A percentile compares a stretch with the other conserved stretches of the same genome.
Conservation (phyloP, 257 asterid species). For the Pogostemon cablin region DNA sequence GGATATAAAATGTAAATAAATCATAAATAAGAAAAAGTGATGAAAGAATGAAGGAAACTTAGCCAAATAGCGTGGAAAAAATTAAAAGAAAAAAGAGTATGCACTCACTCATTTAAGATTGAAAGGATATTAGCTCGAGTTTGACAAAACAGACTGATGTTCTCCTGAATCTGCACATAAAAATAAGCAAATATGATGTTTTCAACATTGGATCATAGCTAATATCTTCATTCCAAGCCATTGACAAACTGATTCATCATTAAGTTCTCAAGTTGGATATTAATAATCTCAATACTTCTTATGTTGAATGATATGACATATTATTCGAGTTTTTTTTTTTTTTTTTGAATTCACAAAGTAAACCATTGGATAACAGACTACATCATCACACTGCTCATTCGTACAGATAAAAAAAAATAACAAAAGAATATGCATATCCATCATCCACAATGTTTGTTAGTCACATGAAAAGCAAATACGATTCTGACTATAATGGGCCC, state of each 20-base stretch:
- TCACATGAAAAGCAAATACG: neutral
- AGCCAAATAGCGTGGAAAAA: neutral
- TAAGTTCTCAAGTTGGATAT: slow-evolving; percentile 11
- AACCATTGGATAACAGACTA: neutral
- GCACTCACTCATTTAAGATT: slow-evolving; percentile 69
- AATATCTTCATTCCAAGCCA: slow-evolving; percentile 10
- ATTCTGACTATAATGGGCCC: neutral
- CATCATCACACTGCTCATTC: neutral
- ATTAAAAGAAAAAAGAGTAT: neutral
- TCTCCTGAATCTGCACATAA: slow-evolving; percentile 70
- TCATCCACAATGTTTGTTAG: neutral
- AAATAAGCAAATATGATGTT: slow-evolving; percentile 25
- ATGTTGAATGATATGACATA: neutral
- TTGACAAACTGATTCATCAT: slow-evolving; percentile 10
- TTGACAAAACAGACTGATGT: slow-evolving; percentile 66
- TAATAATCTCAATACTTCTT: neutral
- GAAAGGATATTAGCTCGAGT: slow-evolving; percentile 63
- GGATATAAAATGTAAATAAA: slow-evolving; percentile 20
- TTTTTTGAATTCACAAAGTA: neutral
- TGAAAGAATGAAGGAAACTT: slow-evolving; percentile 18
- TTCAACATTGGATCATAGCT: slow-evolving; percentile 25
- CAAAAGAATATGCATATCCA: neutral
- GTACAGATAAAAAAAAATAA: slow-evolving; percentile 9
- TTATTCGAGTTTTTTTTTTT: neutral
- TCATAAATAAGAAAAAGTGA: neutral